Conservation (phyloP, 371 early-diverging fungal genomes). For the Circinella minor region DNA sequence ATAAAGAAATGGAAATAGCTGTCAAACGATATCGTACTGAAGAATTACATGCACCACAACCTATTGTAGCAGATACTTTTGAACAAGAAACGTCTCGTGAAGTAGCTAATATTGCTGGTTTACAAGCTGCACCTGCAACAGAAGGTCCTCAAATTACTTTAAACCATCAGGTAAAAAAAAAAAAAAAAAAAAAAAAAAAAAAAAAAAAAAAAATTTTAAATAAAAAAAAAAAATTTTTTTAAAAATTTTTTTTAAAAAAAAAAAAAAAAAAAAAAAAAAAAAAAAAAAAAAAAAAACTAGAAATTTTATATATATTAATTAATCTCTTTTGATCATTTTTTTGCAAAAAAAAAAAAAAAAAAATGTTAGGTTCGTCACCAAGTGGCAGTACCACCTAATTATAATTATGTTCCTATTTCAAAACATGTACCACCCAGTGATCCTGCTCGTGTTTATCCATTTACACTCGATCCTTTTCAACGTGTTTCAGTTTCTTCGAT, state of each 20-base stretch:
- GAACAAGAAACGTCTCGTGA: slow-evolving; percentile 79
- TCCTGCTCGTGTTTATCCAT: slow-evolving; percentile 92
- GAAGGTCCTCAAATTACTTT: slow-evolving; percentile 62
- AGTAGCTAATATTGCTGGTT: slow-evolving; percentile 70
- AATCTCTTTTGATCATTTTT: background rate
- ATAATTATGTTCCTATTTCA: slow-evolving; percentile 85
- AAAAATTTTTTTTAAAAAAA: too few species aligned
- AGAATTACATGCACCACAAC: background rate
- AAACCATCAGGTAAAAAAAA: slow-evolving; percentile 51
- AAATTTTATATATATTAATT: too few species aligned
- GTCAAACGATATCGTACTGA: background rate
- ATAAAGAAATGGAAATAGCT: background rate
- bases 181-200: too few species aligned
- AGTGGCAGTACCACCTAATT: slow-evolving; percentile 92
- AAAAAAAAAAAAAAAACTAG: too few species aligned
- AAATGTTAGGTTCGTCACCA: slow-evolving; percentile 84
- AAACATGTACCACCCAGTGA: slow-evolving; percentile 81
- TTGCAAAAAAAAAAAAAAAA: background rate
- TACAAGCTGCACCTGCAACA: slow-evolving; percentile 56
- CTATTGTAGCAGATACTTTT: slow-evolving; percentile 79
- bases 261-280: too few species aligned
- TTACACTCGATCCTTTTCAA: slow-evolving; percentile 99
- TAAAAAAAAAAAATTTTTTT: too few species aligned
- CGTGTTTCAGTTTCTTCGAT: slow-evolving; percentile 90
- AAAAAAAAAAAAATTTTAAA: too few species aligned